Evolutionary conservation across 768 basidiomycete genomes (phyloP).

Genomic region (Russula olivacea): DNA sequence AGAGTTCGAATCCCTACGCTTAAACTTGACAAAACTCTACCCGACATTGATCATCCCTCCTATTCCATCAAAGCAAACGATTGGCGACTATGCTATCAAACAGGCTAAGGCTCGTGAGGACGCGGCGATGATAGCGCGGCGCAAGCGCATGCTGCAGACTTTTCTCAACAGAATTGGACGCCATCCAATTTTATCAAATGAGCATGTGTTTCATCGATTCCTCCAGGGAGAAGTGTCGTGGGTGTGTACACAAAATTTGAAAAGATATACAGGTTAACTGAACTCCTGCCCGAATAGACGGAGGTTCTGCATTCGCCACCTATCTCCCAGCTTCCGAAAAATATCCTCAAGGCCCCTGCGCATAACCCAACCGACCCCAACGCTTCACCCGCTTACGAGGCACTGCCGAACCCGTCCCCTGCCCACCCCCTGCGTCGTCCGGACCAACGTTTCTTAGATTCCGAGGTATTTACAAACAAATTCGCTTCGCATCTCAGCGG

Average conservation of each 20-base stretch:
- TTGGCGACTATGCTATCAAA: slow-evolving; percentile 96
- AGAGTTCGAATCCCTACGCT: slow-evolving; percentile 91
- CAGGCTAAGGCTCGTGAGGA: slow-evolving; percentile 97
- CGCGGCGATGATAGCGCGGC: slow-evolving; percentile 78
- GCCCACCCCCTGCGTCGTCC: slow-evolving; percentile 86
- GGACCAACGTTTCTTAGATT: slow-evolving; percentile 94
- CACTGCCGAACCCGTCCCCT: slow-evolving; percentile 83
- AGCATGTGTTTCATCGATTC: slow-evolving; percentile 94
- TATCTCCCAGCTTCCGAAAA: slow-evolving; percentile 86
- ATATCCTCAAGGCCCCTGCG: slow-evolving; percentile 90
- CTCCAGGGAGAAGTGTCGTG: slow-evolving; percentile 94
- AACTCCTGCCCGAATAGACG: slow-evolving; percentile 41
- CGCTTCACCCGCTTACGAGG: slow-evolving; percentile 67
- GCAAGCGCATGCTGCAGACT: slow-evolving; percentile 92
- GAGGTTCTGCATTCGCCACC: slow-evolving; percentile 94
- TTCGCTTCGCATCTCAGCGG: slow-evolving; percentile 89
- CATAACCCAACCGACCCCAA: slow-evolving; percentile 86
- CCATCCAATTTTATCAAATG: slow-evolving; percentile 94
- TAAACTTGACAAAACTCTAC: slow-evolving; percentile 78
- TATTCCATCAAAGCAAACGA: slow-evolving; percentile 92
- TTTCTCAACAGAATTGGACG: slow-evolving; percentile 86
- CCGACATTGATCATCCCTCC: slow-evolving; percentile 96
- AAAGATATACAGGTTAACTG: neutral
- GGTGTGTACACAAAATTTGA: slow-evolving; percentile 43
- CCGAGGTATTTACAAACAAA: slow-evolving; percentile 92